A percentile compares a stretch with the other conserved stretches of the same genome.
Conservation (phyloP, 805 yeast species). For the Tetrapisispora pingtungensis region DNA sequence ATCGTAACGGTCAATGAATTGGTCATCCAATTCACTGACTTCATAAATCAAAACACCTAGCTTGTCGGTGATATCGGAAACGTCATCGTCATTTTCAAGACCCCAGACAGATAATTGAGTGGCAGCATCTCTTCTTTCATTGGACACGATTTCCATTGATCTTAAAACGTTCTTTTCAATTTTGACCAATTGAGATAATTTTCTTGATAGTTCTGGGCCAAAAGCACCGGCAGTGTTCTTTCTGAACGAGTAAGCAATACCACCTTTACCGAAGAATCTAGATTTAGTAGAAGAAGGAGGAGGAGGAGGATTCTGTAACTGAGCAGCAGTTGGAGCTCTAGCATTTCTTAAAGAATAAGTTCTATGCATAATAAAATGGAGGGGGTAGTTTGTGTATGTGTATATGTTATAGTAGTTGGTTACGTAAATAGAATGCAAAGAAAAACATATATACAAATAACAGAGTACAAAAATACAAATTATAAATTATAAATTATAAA, state of each 20-base stretch:
- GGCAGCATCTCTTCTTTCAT: constrained; percentile 74
- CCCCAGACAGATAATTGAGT: constrained; percentile 82
- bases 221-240: constrained; percentile 66
- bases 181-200: constrained; percentile 63
- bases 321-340: constrained; percentile 97
- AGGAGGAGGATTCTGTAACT: constrained; percentile 90
- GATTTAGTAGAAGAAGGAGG: constrained; percentile 76
- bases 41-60: constrained; percentile 75
- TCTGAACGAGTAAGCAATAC: constrained; percentile 46
- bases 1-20: constrained; percentile 76
- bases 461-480: no score
- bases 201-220: constrained; percentile 73
- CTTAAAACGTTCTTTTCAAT: constrained; percentile 76
- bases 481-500: no score
- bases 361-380: constrained; percentile 73
- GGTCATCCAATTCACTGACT: constrained; percentile 79
- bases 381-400: not conserved
- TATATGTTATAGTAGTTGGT: not conserved
- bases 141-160: constrained; percentile 64
- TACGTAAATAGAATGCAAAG: no score
- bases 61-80: constrained; percentile 78
- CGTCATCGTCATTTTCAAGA: constrained; percentile 76
- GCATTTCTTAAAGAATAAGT: constrained; percentile 91
- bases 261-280: constrained; percentile 82
- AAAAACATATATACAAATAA: no score